Evolutionary conservation across 2,329 filamentous ascomycete genomes (phyloP).

Genomic region (Coniochaeta sp.): DNA sequence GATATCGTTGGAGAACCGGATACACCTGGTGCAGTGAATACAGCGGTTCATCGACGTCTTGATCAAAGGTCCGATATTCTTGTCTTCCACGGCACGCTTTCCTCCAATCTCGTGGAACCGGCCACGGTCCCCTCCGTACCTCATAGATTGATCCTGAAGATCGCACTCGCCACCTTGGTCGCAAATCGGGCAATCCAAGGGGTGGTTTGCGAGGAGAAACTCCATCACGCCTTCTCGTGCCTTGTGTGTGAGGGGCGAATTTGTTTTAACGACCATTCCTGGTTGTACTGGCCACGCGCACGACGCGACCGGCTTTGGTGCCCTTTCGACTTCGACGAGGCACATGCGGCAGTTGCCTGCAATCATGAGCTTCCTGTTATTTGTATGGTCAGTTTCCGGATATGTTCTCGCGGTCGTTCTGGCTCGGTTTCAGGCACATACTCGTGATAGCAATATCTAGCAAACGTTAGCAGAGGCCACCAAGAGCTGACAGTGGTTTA

Average conservation of each 20-base stretch:
- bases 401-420: neutral
- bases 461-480: constrained; percentile 22
- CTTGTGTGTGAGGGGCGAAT: constrained; percentile 93
- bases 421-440: constrained; percentile 37
- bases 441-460: constrained; percentile 98
- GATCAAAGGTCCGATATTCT: constrained; percentile 96
- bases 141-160: constrained; percentile 98
- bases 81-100: constrained; percentile 97
- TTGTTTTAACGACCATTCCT: constrained; percentile 98
- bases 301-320: constrained; percentile 94
- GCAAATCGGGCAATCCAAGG: constrained; percentile 93
- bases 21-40: constrained; percentile 97
- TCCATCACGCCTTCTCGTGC: constrained; percentile 99
- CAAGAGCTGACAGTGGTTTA: constrained; percentile 3
- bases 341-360: constrained; percentile 99
- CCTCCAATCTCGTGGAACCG: constrained; percentile 93
- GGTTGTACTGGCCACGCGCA: constrained; percentile 98
- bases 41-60: constrained; percentile 99
- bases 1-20: constrained; percentile 96
- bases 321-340: constrained; percentile 92
- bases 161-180: constrained; percentile 99
- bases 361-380: constrained; percentile 84
- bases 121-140: constrained; percentile 91
- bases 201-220: constrained; percentile 93
- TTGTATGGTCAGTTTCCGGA: neutral